Percentiles rank a stretch among this genome's conserved stretches.
Evolutionary conservation across 2,329 filamentous ascomycete species (phyloP).

Genomic region (Ascochyta viciae-villosae): DNA sequence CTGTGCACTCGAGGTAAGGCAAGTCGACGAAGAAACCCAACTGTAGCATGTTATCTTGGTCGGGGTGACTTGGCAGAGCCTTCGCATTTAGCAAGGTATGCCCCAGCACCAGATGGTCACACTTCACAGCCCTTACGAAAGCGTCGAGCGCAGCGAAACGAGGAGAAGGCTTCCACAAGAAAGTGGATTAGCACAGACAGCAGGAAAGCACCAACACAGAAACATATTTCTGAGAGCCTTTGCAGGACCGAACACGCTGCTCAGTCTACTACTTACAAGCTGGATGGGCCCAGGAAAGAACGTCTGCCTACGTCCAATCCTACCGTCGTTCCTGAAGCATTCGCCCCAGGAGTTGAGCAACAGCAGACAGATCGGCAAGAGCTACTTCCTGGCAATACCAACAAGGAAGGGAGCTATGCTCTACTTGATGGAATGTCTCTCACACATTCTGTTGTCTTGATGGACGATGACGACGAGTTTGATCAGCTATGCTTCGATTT

Average conservation of each 20-base stretch:
- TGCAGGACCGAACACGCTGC: neutral
- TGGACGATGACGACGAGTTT: neutral
- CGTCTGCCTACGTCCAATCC: neutral
- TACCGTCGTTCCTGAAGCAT: neutral
- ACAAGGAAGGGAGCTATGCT: neutral
- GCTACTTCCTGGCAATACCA: no score
- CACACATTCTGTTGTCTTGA: neutral
- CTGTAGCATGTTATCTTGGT: constrained; percentile 40
- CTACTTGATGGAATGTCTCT: neutral
- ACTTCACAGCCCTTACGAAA: constrained; percentile 16
- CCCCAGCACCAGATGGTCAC: constrained; percentile 1
- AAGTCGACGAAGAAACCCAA: constrained; percentile 27
- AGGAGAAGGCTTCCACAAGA: neutral
- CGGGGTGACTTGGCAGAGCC: constrained; percentile 28
- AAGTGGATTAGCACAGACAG: neutral
- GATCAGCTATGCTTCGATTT: constrained; percentile 14
- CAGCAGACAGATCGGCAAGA: neutral
- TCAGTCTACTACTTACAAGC: neutral
- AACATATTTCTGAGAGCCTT: constrained; percentile 12
- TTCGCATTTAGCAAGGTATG: constrained; percentile 26
- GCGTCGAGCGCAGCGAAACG: constrained; percentile 15
- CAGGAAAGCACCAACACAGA: constrained; percentile 13
- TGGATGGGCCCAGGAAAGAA: neutral
- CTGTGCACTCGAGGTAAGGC: neutral
- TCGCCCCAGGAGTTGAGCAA: neutral